Conservation (phyloP, 805 yeast species). For the Myxozyma sirexii region DNA sequence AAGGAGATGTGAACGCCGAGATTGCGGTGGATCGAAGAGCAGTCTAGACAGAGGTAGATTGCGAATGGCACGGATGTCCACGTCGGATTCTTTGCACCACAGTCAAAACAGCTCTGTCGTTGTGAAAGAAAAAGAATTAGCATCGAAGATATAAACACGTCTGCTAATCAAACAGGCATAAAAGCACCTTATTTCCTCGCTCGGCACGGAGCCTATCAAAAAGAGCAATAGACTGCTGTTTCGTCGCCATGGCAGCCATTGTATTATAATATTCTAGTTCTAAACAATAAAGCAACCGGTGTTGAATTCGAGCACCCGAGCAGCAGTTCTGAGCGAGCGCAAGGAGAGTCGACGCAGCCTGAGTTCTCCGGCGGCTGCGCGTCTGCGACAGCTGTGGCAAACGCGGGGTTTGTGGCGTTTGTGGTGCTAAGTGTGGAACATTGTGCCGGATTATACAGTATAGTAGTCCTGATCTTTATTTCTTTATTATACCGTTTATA, state of each 20-base stretch:
- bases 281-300: too few relatives aligned
- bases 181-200: slow-evolving; percentile 63
- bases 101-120: slow-evolving; percentile 75
- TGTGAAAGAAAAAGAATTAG: background rate
- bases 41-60: slow-evolving; percentile 86
- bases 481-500: background rate
- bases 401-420: too few relatives aligned
- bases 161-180: background rate
- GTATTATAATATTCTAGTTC: background rate
- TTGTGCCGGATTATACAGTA: too few relatives aligned
- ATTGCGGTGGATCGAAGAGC: slow-evolving; percentile 94
- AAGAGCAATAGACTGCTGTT: slow-evolving; percentile 63
- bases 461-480: background rate
- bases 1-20: slow-evolving; percentile 95
- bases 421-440: too few relatives aligned
- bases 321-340: too few relatives aligned
- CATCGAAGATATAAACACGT: background rate
- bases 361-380: too few relatives aligned
- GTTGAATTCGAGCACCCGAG: too few relatives aligned
- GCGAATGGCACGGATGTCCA: slow-evolving; percentile 99
- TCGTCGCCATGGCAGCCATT: slow-evolving; percentile 49
- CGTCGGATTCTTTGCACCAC: slow-evolving; percentile 91
- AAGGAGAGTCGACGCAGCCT: too few relatives aligned
- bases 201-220: slow-evolving; percentile 61
- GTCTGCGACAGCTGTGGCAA: too few relatives aligned